Evolutionary conservation across 176 grass and related monocot species (phyloP), one percentile per base, ranked within the genome.

Genomic region (maize (Zea mays)): DNA sequence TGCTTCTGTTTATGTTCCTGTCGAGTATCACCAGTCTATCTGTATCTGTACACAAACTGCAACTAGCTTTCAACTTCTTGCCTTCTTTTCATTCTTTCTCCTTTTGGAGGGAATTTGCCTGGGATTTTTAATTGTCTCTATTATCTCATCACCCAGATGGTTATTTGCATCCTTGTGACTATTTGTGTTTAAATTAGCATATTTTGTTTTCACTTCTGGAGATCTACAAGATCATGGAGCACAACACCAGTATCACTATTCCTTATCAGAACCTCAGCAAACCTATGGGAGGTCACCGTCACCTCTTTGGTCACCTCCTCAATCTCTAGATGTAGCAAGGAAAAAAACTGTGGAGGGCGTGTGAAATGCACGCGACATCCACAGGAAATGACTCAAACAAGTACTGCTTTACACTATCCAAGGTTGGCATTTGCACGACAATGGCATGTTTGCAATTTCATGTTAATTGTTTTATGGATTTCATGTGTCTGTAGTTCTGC

Each of bases 201-300:
- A 73, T 46, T 75, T 90, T 15, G 16, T 81, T 76, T 85, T 88
- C 57, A 76, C 50, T 75, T 84, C 43, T 47, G 79, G 21, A 83
- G 48, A 38, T 87, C 64, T 12, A 91, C 52, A n/a, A 93, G 48
- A 55, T 73, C 88, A 19, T 75, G 37, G 44, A 90, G 77, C 0
- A 67, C 93, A 15, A 57, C 42, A 59, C 84, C 36, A 3, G 55
- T 62, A 8, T 85, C 47, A 6, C 88, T 83, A 27, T 74, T 93
- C 75, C 88, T 90, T 78, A 89, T 90, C 77, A 97, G 81, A 56
- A 75, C 62, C 71, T 93, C 90, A 0, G 90, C 81, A n/a, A 2
- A 97, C 86, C 42, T 93, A 45, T 15, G 93, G 0, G 93, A 90
- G 4, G 93, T 88, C 56, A 90, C 81, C 36, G 51, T 80, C 34